These are phyloP conservation scores for Hansenula lynferdii DNA, from an alignment of 1,139 yeast species.

Conservation along the genomic window DNA sequence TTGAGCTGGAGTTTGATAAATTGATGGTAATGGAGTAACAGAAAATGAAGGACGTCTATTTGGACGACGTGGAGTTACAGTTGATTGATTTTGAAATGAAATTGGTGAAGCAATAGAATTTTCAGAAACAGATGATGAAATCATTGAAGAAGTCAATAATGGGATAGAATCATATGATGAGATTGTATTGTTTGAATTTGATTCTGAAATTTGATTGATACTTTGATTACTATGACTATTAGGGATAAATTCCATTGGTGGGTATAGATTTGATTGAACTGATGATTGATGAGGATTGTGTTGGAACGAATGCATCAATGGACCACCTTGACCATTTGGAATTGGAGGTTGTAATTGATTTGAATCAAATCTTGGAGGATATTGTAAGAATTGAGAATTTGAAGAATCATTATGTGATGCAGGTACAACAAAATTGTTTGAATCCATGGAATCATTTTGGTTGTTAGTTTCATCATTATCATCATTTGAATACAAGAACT, in stretches of 20 bases:
- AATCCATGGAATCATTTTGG: not conserved
- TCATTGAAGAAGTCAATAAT: slow-evolving; percentile 12
- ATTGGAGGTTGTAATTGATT: not conserved
- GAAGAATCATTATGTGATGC: slow-evolving; percentile 7
- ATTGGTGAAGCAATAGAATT: slow-evolving; percentile 16
- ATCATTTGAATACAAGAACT: slow-evolving; percentile 1
- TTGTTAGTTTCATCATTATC: slow-evolving; percentile 5
- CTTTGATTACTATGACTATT: slow-evolving; percentile 5
- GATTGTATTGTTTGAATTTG: slow-evolving; percentile 28
- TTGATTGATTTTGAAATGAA: slow-evolving; percentile 10
- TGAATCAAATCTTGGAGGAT: slow-evolving; percentile 10
- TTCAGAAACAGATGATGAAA: slow-evolving; percentile 20
- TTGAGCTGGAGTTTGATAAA: slow-evolving; percentile 20
- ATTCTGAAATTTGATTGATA: slow-evolving; percentile 9
- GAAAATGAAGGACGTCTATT: slow-evolving; percentile 13
- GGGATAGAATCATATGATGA: slow-evolving; percentile 42
- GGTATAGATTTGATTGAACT: slow-evolving; percentile 11
- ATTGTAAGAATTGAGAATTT: slow-evolving; percentile 8
- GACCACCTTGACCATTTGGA: slow-evolving; percentile 1
- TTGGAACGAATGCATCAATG: slow-evolving; percentile 5
- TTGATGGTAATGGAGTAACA: slow-evolving; percentile 18
- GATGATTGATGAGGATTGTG: slow-evolving; percentile 1
- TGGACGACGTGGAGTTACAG: slow-evolving; percentile 16
- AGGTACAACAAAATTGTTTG: slow-evolving; percentile 9
- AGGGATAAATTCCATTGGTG: slow-evolving; percentile 16